These are phyloP conservation scores for Xerocomus minutiporus DNA, from an alignment of 1,284 basidiomycete species.

Conservation along the genomic window DNA sequence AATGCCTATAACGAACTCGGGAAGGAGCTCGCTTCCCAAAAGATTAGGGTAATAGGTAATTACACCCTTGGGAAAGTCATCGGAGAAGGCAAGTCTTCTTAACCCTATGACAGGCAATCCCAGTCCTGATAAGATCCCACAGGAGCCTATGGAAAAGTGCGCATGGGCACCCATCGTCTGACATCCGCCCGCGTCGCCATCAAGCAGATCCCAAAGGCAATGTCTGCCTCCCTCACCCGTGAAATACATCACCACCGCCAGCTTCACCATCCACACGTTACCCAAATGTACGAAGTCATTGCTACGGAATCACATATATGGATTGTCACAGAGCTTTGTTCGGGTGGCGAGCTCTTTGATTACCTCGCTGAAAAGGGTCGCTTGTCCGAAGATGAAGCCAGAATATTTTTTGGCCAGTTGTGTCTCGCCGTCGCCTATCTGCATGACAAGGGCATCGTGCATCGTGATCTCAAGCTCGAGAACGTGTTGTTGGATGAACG, in stretches of 20 bases:
- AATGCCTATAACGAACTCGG: constrained; percentile 96
- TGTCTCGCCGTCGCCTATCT: constrained; percentile 92
- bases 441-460: constrained; percentile 87
- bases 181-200: constrained; percentile 89
- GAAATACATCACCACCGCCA: constrained; percentile 98
- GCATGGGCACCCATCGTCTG: constrained; percentile 87
- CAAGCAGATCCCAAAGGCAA: constrained; percentile 95
- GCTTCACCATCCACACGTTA: constrained; percentile 91
- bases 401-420: constrained; percentile 88
- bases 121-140: constrained; percentile 28
- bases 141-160: constrained; percentile 92
- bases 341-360: constrained; percentile 95
- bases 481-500: constrained; percentile 90
- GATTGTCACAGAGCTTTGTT: constrained; percentile 96
- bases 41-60: constrained; percentile 89
- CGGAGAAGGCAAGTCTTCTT: constrained; percentile 75
- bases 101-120: constrained; percentile 12
- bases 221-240: constrained; percentile 86
- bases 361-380: constrained; percentile 94
- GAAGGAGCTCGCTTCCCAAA: constrained; percentile 86
- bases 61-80: constrained; percentile 95
- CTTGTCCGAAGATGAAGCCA: constrained; percentile 77
- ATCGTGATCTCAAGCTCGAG: constrained; percentile 95
- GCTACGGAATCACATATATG: constrained; percentile 94
- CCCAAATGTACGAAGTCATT: constrained; percentile 96